Evolutionary conservation across 1,284 basidiomycete species (phyloP).

Genomic region (Ustilago curta): DNA sequence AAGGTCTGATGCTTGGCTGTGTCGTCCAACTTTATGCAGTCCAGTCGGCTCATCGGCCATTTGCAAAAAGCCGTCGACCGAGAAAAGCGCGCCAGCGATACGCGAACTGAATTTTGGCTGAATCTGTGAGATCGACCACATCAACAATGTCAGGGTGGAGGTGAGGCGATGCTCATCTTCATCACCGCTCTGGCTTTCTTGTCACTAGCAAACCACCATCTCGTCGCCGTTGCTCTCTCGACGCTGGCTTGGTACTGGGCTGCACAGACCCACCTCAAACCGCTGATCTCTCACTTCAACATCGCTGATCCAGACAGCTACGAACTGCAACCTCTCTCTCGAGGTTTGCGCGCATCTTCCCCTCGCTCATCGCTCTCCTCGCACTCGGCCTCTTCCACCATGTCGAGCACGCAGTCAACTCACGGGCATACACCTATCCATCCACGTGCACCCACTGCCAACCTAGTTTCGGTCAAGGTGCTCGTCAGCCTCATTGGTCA

Average conservation of each 20-base stretch:
- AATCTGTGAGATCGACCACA: background rate
- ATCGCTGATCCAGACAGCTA: constrained; percentile 18
- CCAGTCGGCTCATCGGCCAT: constrained; percentile 2
- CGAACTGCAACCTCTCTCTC: constrained; percentile 35
- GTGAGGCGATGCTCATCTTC: background rate
- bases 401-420: constrained; percentile 6
- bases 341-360: constrained; percentile 16
- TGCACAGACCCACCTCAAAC: background rate
- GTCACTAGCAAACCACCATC: background rate
- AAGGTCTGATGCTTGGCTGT: background rate
- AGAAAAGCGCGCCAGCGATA: background rate
- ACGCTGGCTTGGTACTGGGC: too few relatives aligned
- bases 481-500: constrained; percentile 93
- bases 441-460: constrained; percentile 92
- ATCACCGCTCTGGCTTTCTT: background rate
- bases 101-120: background rate
- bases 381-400: background rate
- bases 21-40: too few relatives aligned
- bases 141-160: constrained; percentile 1
- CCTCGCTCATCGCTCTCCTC: background rate
- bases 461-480: constrained; percentile 94
- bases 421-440: constrained; percentile 73
- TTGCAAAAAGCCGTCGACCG: background rate
- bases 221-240: too few relatives aligned
- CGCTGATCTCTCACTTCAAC: background rate